Evolutionary conservation across 495 filamentous ascomycete genomes (phyloP), one percentile per base, ranked within the genome.

Genomic region (Talaromyces proteolyticus): DNA sequence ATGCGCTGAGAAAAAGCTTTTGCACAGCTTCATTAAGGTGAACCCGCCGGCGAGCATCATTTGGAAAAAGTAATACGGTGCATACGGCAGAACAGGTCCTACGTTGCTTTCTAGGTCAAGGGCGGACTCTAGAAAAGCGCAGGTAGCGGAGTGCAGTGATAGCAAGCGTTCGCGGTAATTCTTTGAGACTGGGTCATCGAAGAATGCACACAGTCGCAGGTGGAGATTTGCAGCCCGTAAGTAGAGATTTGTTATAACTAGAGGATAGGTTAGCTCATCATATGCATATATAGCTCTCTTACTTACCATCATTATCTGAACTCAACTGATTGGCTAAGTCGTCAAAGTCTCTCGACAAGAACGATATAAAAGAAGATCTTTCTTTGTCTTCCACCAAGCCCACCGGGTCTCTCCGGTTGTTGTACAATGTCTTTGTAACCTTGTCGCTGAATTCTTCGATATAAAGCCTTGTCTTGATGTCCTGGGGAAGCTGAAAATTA

Each of bases 1-100:
- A 42, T 64, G 83, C 68, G 62, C 74, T 58, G 54, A 84, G 70
- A 72, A 95, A 85, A 78, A 93, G 48, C 87, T 91, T 59, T 89
- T 87, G 61, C 91, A 76, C 23, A 96, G 74, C 63, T 95, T 95
- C 45, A 94, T 71, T 34, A 96, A 66, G 4, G 88, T 84, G 59
- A 92, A 94, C 14, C 88, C 88, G 1, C 82, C 88, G 34, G 90
- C 91, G 34, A 94, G 84, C 58, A 94, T 83, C 86, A 95, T 95
- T 66, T 95, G 91, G 56, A 91, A 84, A 47, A 95, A 77, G 62
- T 95, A 95, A 60, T 92, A 91, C 37, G 88, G 88, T 16, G 84
- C 80, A 58, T 87, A 90, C 17, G 74, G 74, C 11, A 96, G 68
- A 17, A 86, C 73, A 22, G 66, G 55, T 41, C 68, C 65, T 47